These are phyloP conservation scores for Medicago ruthenica DNA, from an alignment of 306 rosid species.

Conservation along the genomic window DNA sequence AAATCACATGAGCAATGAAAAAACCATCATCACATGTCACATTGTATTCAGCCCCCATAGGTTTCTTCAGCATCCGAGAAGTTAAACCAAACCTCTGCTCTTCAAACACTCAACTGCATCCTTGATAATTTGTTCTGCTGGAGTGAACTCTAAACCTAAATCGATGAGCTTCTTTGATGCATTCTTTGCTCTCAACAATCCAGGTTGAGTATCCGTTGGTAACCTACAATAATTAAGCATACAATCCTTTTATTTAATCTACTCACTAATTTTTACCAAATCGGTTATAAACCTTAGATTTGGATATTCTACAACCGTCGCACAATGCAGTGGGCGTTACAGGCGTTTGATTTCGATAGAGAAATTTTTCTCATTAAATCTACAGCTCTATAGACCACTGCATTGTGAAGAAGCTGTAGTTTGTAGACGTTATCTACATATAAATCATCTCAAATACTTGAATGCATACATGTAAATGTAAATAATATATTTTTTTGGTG, in stretches of 20 bases:
- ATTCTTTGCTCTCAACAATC: constrained; percentile 63
- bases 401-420: too few relatives aligned
- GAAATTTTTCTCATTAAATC: background rate
- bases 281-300: too few relatives aligned
- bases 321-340: background rate
- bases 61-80: constrained; percentile 37
- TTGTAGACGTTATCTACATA: too few relatives aligned
- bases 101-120: constrained; percentile 77
- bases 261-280: too few relatives aligned
- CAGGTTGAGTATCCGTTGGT: constrained; percentile 74
- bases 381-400: too few relatives aligned
- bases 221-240: constrained; percentile 45
- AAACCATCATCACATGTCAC: constrained; percentile 35
- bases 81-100: constrained; percentile 54
- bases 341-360: background rate
- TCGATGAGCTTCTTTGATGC: constrained; percentile 76
- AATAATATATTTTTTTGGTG: too few relatives aligned
- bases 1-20: constrained; percentile 21
- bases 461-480: too few relatives aligned
- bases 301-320: background rate
- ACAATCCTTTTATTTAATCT: too few relatives aligned
- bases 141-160: constrained; percentile 73
- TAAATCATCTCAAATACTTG: too few relatives aligned
- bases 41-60: background rate
- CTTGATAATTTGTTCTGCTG: constrained; percentile 77